phyloP scores from a whole-genome alignment of 768 basidiomycete genomes.

The Pleurotus djamor region DNA sequence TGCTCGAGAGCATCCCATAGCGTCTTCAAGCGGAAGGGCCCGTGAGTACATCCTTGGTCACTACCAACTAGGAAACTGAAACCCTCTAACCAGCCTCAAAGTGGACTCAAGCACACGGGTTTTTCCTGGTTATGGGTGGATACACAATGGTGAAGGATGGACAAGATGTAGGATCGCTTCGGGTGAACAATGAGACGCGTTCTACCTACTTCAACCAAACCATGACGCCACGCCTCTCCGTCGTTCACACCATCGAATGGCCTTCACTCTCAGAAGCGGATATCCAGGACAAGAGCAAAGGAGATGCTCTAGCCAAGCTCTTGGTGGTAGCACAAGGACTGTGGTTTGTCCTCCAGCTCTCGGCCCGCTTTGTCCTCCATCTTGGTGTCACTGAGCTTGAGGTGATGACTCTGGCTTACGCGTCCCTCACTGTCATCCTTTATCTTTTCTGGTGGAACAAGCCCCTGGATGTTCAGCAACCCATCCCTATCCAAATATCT shows the following conservation, averaged over 20 bases:
- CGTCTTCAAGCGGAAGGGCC: neutral
- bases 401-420: constrained; percentile 30
- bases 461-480: constrained; percentile 27
- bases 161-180: neutral
- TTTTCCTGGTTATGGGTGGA: constrained; percentile 25
- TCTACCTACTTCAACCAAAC: neutral
- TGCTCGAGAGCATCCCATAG: neutral
- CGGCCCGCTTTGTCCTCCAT: constrained; percentile 16
- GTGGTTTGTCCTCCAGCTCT: constrained; percentile 32
- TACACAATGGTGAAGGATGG: constrained; percentile 1
- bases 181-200: neutral
- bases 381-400: constrained; percentile 32
- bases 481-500: constrained; percentile 11
- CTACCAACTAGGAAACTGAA: too few relatives aligned
- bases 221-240: neutral
- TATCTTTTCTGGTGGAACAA: constrained; percentile 38
- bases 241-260: neutral
- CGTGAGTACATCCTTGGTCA: neutral
- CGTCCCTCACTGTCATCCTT: constrained; percentile 22
- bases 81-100: constrained; percentile 6
- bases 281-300: constrained; percentile 26
- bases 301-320: constrained; percentile 28
- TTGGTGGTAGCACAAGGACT: constrained; percentile 27
- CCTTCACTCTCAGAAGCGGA: constrained; percentile 8
- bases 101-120: constrained; percentile 21